A percentile compares a stretch with the other conserved stretches of the same genome.
Conservation (phyloP, 129 eudicot species). For the Oenanthe sinensis region DNA sequence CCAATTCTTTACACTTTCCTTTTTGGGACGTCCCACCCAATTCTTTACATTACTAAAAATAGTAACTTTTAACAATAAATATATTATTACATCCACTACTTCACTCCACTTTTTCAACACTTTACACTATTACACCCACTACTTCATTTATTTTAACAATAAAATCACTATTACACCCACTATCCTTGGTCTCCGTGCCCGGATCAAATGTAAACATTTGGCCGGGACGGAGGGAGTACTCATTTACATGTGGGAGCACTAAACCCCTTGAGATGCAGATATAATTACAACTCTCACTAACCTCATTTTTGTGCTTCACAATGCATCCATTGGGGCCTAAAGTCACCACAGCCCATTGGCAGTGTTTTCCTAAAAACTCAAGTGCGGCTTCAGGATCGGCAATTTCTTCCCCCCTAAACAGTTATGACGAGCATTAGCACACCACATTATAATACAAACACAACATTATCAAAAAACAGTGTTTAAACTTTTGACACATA, state of each 20-base stretch:
- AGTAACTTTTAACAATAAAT: too few relatives aligned
- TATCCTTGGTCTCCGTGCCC: too few relatives aligned
- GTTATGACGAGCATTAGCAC: background rate
- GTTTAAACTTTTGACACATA: background rate
- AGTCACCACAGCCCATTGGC: constrained; percentile 97
- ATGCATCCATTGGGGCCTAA: constrained; percentile 83
- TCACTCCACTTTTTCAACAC: too few relatives aligned
- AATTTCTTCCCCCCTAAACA: constrained; percentile 45
- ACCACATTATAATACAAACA: background rate
- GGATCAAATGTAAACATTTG: too few relatives aligned
- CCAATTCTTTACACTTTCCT: too few relatives aligned
- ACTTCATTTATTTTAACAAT: too few relatives aligned
- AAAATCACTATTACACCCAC: too few relatives aligned
- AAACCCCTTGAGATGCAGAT: background rate
- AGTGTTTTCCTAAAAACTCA: constrained; percentile 59
- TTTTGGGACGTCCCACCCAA: too few relatives aligned
- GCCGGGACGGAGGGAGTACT: too few relatives aligned
- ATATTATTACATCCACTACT: too few relatives aligned
- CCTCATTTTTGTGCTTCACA: constrained; percentile 81
- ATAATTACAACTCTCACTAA: background rate
- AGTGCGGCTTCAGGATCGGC: constrained; percentile 66
- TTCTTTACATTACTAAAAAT: too few relatives aligned
- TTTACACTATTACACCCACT: too few relatives aligned
- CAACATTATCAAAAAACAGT: background rate
- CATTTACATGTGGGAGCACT: background rate